Base-by-base conservation (phyloP, 768 basidiomycete genomes). In the Amanita muscaria region DNA sequence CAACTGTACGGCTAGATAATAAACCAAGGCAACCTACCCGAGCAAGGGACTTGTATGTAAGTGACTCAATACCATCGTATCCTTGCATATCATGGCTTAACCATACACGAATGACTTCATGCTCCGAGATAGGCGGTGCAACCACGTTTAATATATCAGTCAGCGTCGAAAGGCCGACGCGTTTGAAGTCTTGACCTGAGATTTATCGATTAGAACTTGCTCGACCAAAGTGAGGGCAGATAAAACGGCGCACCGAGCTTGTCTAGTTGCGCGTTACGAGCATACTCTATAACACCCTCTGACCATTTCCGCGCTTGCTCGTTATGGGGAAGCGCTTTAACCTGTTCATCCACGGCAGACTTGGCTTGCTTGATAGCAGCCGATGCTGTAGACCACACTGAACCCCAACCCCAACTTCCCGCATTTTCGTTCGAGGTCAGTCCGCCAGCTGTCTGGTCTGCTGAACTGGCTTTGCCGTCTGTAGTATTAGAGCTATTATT, bases 61-160 rank as follows among this genome's bases (percentile, higher is more conserved):
- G 74, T 9, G 83, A 75, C 64, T 98, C 94, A 33, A 98, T 76
- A 5, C 96, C 96, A 46, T 93, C 91, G 59, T 94, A 97, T 14
- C 96, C 96, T 51, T 76, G 72, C 93, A 99, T 93, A 53, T 96
- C 92, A 64, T 98, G 93, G 56, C 84, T 86, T 30, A 99, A 67
- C 85, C 88, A 90, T 6, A 99, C 82, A 59, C 96, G 81, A 51
- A 99, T 92, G 12, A 97, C 90, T 64, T 99, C 96, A 59, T 98
- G 94, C 61, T 94, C 93, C 19, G 93, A 88, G 55, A 98, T 98
- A 10, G 96, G 96, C 32, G 96, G 96, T 0, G 96, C 96, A 48
- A 99, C 94, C 22, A 85, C 94, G 59, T 97, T 94, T 40, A 99
- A 69, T 45, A 99, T 82, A 46, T 94, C 92, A 2, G 79, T 88